These are phyloP conservation scores for Cladophialophora carrionii DNA, from an alignment of 2,329 filamentous ascomycete species.

Conservation along the genomic window DNA sequence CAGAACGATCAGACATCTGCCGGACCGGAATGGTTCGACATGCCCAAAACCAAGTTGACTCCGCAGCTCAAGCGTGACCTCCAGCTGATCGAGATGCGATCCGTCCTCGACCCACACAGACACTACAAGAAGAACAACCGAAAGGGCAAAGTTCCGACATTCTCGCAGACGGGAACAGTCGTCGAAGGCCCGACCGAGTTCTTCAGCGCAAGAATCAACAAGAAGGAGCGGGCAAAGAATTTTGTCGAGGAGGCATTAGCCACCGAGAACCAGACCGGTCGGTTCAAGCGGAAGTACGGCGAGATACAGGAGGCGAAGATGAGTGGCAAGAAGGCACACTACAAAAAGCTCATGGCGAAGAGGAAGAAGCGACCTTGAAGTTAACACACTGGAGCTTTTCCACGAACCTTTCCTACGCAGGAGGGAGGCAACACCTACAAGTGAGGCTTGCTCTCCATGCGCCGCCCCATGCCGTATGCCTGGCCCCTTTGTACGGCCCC, in stretches of 20 bases:
- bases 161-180: constrained; percentile 85
- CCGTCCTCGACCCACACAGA: constrained; percentile 82
- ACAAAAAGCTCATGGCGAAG: constrained; percentile 74
- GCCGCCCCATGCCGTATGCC: background rate
- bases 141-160: constrained; percentile 75
- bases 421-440: background rate
- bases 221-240: constrained; percentile 84
- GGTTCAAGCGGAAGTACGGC: constrained; percentile 85
- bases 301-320: constrained; percentile 80
- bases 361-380: constrained; percentile 43
- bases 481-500: background rate
- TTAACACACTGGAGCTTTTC: background rate
- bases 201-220: constrained; percentile 76
- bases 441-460: background rate
- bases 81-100: constrained; percentile 85
- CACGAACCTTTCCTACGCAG: background rate
- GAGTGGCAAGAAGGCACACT: constrained; percentile 86
- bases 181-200: constrained; percentile 88
- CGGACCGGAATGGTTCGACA: constrained; percentile 81
- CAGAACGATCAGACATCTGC: constrained; percentile 65
- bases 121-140: constrained; percentile 80
- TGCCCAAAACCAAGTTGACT: constrained; percentile 82
- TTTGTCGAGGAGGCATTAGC: constrained; percentile 83
- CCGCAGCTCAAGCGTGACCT: constrained; percentile 85
- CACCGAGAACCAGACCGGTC: constrained; percentile 64